A percentile compares a stretch with the other conserved stretches of the same genome.
These are phyloP conservation scores for Wallacemonas rigidus DNA, from an alignment of 208 protist genomes.

Conservation along the genomic window DNA sequence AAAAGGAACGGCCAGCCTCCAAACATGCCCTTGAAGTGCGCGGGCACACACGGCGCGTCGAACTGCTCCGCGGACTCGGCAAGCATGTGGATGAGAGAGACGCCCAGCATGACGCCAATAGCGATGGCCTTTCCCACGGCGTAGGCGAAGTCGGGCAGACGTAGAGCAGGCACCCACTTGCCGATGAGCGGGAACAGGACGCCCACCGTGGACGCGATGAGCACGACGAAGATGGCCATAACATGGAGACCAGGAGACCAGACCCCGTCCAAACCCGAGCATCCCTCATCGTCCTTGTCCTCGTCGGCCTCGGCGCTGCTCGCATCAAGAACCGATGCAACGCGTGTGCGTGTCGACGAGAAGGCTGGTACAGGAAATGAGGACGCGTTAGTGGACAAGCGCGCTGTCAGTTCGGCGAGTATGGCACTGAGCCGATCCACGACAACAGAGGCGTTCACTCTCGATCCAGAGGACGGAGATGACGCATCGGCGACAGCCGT, in stretches of 20 bases:
- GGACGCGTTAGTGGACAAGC: neutral
- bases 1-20: constrained; percentile 35
- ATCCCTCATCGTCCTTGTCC: constrained; percentile 18
- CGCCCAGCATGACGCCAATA: constrained; percentile 59
- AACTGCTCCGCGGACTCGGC: constrained; percentile 32
- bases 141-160: constrained; percentile 39
- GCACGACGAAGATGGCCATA: constrained; percentile 50
- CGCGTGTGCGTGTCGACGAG: neutral
- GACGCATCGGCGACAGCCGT: neutral
- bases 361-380: neutral
- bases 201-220: constrained; percentile 43
- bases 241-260: constrained; percentile 44
- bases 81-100: constrained; percentile 64
- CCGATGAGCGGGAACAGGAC: constrained; percentile 48
- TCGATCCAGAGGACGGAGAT: neutral
- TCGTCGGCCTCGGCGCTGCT: constrained; percentile 1
- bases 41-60: constrained; percentile 25
- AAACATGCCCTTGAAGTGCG: constrained; percentile 15
- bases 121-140: constrained; percentile 53
- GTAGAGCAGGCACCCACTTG: constrained; percentile 36
- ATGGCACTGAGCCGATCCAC: neutral
- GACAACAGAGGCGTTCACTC: neutral
- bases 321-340: neutral
- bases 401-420: neutral
- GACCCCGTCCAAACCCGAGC: constrained; percentile 26